Conservation (phyloP, 768 basidiomycete species). For the Macrolepiota dolichaula region DNA sequence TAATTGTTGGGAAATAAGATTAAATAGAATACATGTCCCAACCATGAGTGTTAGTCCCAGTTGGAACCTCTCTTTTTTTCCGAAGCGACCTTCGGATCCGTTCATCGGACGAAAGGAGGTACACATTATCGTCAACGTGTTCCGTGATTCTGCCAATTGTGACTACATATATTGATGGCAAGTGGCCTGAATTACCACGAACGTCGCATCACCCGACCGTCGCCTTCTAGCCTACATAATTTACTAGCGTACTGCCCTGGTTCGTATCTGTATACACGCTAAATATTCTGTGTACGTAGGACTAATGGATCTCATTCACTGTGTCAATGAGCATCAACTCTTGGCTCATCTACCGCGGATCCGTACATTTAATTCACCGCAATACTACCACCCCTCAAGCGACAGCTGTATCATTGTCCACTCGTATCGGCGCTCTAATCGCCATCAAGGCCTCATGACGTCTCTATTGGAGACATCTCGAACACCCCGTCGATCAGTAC, state of each 20-base stretch:
- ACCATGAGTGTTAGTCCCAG: not conserved
- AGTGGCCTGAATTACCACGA: not conserved
- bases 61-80: not conserved
- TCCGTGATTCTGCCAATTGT: not conserved
- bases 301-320: no score
- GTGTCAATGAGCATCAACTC: no score
- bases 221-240: not conserved
- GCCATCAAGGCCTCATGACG: no score
- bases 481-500: no score
- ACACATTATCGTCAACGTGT: not conserved
- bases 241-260: not conserved
- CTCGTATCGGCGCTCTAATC: no score
- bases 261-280: not conserved
- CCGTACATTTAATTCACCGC: no score
- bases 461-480: no score
- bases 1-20: not conserved
- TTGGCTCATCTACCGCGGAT: no score
- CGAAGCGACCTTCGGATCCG: not conserved
- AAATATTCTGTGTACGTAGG: no score
- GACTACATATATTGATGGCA: not conserved
- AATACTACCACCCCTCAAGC: no score
- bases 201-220: not conserved
- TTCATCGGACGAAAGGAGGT: not conserved
- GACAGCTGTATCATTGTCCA: no score
- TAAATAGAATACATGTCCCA: not conserved